Conservation (phyloP, 1,139 yeast species). For the Taphrina deformans region DNA sequence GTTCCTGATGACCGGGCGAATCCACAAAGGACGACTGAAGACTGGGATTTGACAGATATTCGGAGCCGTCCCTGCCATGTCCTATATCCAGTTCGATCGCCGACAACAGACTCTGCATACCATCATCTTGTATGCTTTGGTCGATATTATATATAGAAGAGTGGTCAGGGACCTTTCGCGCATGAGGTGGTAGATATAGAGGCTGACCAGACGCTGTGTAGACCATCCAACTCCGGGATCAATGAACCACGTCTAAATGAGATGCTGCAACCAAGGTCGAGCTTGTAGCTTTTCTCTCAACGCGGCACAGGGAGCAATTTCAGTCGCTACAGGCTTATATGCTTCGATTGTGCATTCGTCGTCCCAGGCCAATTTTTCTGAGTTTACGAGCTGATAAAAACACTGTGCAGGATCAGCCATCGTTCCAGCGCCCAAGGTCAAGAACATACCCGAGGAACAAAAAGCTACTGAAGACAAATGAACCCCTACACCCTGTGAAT, state of each 20-base stretch:
- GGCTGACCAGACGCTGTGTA: constrained; percentile 16
- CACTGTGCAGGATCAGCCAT: neutral
- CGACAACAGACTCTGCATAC: constrained; percentile 26
- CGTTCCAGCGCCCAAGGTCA: too few species aligned
- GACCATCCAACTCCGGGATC: constrained; percentile 5
- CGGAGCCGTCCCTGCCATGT: neutral
- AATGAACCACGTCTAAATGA: too few species aligned
- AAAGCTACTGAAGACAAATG: too few species aligned
- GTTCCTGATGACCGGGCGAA: constrained; percentile 12
- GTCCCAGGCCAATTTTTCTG: too few species aligned
- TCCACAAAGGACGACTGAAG: constrained; percentile 13
- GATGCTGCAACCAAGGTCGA: too few species aligned
- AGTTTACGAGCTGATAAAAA: neutral
- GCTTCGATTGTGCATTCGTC: neutral
- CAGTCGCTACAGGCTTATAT: neutral
- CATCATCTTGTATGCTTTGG: constrained; percentile 2
- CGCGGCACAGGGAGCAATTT: too few species aligned
- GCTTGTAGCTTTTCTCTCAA: too few species aligned
- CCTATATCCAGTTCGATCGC: constrained; percentile 27
- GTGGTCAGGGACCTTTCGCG: neutral
- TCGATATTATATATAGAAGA: neutral
- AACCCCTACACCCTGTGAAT: too few species aligned
- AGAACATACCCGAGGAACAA: too few species aligned
- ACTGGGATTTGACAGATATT: neutral
- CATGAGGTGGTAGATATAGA: constrained; percentile 14